Evolutionary conservation across 805 yeast genomes (phyloP).

Genomic region (Cyberlindnera xylosilytica): DNA sequence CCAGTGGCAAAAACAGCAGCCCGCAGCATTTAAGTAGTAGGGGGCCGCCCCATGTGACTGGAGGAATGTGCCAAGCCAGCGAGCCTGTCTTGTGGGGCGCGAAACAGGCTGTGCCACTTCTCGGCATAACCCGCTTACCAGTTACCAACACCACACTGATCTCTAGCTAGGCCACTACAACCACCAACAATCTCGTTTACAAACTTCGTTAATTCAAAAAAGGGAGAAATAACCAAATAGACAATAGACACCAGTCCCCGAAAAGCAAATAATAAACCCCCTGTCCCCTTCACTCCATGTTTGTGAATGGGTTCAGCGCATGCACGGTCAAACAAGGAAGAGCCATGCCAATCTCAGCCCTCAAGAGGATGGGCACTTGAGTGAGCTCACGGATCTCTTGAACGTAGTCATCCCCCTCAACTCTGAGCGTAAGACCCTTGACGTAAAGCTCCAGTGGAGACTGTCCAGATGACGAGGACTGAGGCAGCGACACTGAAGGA

Average conservation of each 20-base stretch:
- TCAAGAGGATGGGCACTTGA: slow-evolving; percentile 77
- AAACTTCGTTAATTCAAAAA: too few relatives aligned
- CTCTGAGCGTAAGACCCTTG: slow-evolving; percentile 51
- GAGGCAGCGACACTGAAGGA: slow-evolving; percentile 27
- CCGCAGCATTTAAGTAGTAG: too few relatives aligned
- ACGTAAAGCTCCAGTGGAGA: slow-evolving; percentile 53
- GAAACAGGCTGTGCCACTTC: not conserved
- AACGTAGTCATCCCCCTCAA: slow-evolving; percentile 59
- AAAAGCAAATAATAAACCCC: not conserved
- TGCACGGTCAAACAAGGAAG: slow-evolving; percentile 92
- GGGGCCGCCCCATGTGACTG: not conserved
- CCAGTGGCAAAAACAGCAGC: too few relatives aligned
- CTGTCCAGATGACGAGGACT: slow-evolving; percentile 27
- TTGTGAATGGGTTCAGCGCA: slow-evolving; percentile 79
- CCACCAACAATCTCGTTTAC: too few relatives aligned
- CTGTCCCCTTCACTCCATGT: slow-evolving; percentile 15
- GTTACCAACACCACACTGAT: too few relatives aligned
- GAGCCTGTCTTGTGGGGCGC: too few relatives aligned
- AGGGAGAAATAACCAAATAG: too few relatives aligned
- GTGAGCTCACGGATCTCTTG: slow-evolving; percentile 80
- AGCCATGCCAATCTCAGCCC: slow-evolving; percentile 95
- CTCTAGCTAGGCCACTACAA: too few relatives aligned
- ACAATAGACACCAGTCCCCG: too few relatives aligned
- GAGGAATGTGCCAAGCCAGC: too few relatives aligned
- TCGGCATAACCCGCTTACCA: too few relatives aligned